Conservation (phyloP, 1,284 basidiomycete species). For the Cystobasidium slooffiae region DNA sequence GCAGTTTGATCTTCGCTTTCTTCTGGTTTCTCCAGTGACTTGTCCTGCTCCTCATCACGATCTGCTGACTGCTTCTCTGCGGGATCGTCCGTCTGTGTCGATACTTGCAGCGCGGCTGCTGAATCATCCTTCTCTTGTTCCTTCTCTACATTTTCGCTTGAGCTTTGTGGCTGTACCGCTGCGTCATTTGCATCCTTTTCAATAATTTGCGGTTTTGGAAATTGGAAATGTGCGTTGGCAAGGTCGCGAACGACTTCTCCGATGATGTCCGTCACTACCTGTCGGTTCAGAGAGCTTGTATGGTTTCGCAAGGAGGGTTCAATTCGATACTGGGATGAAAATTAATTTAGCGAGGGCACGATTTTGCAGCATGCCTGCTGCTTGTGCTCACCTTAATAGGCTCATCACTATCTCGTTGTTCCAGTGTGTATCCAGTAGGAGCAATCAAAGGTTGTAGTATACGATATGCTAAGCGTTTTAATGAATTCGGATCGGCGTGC, state of each 20-base stretch:
- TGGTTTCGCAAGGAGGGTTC: conserved; percentile 38
- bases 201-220: background rate
- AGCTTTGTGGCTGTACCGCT: too few species aligned
- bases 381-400: conserved; percentile 18
- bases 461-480: conserved; percentile 35
- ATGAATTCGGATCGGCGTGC: conserved; percentile 35
- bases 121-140: too few species aligned
- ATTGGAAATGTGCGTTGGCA: conserved; percentile 36
- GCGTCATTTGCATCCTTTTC: background rate
- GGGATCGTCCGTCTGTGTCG: too few species aligned
- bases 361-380: background rate
- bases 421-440: conserved; percentile 22
- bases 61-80: too few species aligned
- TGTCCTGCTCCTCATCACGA: background rate
- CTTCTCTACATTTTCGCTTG: background rate
- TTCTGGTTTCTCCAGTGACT: background rate
- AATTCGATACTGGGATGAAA: conserved; percentile 26
- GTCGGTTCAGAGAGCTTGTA: conserved; percentile 20
- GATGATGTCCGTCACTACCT: conserved; percentile 20
- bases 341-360: background rate
- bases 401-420: conserved; percentile 20
- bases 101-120: too few species aligned
- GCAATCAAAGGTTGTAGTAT: conserved; percentile 34
- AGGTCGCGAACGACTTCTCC: conserved; percentile 40
- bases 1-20: background rate